Percentiles rank a stretch among this genome's conserved stretches.
These are phyloP conservation scores for Alopecurus myosuroides DNA, from an alignment of 176 grass and related monocot species.

Conservation along the genomic window DNA sequence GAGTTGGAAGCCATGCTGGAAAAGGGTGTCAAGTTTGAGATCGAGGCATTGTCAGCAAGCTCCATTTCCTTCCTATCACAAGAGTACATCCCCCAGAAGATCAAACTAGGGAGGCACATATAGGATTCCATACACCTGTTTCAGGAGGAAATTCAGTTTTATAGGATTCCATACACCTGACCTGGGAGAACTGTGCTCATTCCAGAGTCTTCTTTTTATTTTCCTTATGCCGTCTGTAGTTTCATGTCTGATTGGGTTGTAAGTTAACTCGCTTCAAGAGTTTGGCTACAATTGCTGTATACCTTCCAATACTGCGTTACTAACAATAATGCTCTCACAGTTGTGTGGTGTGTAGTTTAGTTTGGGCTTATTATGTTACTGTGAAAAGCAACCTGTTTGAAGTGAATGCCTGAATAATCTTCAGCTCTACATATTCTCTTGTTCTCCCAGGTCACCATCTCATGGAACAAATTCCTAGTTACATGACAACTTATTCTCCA, in stretches of 20 bases:
- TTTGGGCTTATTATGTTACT: background rate
- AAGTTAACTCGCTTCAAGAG: background rate
- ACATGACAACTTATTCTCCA: background rate
- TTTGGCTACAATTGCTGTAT: background rate
- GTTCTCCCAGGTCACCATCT: background rate
- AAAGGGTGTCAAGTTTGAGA: conserved; percentile 94
- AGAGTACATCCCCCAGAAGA: conserved; percentile 77
- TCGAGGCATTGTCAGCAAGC: conserved; percentile 75
- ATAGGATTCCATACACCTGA: conserved; percentile 25
- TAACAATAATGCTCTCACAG: background rate
- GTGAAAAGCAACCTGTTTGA: background rate
- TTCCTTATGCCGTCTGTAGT: background rate
- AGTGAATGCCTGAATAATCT: background rate
- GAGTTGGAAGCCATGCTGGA: conserved; percentile 82
- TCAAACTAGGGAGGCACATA: conserved; percentile 58
- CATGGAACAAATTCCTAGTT: background rate
- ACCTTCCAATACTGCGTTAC: background rate
- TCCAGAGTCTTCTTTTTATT: background rate
- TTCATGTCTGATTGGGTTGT: background rate
- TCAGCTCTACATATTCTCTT: background rate
- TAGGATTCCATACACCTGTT: conserved; percentile 27
- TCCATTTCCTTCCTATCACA: conserved; percentile 85
- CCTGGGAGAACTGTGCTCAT: background rate
- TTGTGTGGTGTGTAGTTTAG: background rate
- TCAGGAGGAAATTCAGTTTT: no score